phyloP scores from a whole-genome alignment of 2,329 filamentous ascomycete genomes.

The Venturia asperata region DNA sequence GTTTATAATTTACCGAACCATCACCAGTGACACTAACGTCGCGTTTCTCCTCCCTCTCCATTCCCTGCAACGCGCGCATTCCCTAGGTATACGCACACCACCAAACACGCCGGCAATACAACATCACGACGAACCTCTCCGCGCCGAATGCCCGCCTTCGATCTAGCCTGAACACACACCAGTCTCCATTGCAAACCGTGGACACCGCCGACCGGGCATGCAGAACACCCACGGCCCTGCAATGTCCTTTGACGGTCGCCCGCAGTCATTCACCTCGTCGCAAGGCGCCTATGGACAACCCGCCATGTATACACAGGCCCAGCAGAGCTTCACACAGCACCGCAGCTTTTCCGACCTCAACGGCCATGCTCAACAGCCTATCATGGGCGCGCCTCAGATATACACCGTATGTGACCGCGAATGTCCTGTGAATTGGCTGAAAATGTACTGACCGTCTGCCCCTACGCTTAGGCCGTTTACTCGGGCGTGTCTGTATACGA shows the following conservation, averaged over 20 bases:
- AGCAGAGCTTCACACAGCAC: slow-evolving; percentile 30
- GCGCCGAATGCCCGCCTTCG: not conserved
- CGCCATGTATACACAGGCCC: slow-evolving; percentile 28
- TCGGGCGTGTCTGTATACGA: slow-evolving; percentile 96
- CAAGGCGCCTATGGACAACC: slow-evolving; percentile 25
- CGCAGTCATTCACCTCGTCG: slow-evolving; percentile 12
- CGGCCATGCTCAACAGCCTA: slow-evolving; percentile 31
- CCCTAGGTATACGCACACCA: not conserved
- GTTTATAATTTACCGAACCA: no score
- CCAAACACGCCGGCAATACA: not conserved
- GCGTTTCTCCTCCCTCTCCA: no score
- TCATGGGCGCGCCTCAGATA: slow-evolving; percentile 43
- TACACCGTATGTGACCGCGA: slow-evolving; percentile 37
- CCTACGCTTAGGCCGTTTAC: slow-evolving; percentile 63
- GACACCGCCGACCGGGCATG: slow-evolving; percentile 20
- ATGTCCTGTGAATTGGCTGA: not conserved
- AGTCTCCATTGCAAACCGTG: slow-evolving; percentile 21
- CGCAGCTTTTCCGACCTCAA: slow-evolving; percentile 35
- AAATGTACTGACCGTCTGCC: not conserved
- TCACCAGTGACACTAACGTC: no score
- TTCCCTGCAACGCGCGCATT: not conserved
- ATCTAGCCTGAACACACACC: slow-evolving; percentile 24
- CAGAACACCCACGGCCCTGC: slow-evolving; percentile 2
- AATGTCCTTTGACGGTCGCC: slow-evolving; percentile 19
- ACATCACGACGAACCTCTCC: not conserved